These are phyloP conservation scores for Pythium aphanidermatum DNA, from an alignment of 352 stramenopile species.

Conservation along the genomic window DNA sequence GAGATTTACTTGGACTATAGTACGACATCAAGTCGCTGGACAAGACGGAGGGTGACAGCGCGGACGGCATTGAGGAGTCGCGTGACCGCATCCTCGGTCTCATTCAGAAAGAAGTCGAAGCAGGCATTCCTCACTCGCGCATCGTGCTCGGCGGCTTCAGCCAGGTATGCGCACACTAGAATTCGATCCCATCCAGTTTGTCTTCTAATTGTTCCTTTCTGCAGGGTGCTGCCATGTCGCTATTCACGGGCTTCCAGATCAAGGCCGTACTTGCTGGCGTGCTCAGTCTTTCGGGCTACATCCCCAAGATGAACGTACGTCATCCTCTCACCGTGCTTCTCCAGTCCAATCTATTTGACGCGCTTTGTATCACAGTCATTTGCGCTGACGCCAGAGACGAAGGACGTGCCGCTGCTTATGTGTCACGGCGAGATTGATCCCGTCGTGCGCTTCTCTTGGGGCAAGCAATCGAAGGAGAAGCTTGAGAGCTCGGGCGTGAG, in stretches of 20 bases:
- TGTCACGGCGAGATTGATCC: slow-evolving; percentile 68
- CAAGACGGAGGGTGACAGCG: slow-evolving; percentile 82
- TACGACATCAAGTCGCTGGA: slow-evolving; percentile 93
- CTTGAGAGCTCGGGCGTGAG: slow-evolving; percentile 44
- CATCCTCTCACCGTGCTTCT: neutral
- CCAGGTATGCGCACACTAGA: slow-evolving; percentile 42
- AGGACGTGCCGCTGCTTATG: slow-evolving; percentile 66
- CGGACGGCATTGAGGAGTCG: slow-evolving; percentile 85
- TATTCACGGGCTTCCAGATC: slow-evolving; percentile 79
- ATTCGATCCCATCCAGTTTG: neutral
- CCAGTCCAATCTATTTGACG: too few relatives aligned
- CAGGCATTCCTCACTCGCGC: slow-evolving; percentile 75
- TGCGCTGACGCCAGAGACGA: slow-evolving; percentile 36
- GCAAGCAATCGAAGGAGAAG: slow-evolving; percentile 49
- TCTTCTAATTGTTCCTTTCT: neutral
- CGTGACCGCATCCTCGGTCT: slow-evolving; percentile 61
- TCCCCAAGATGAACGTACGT: slow-evolving; percentile 45
- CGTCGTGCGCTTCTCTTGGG: slow-evolving; percentile 59
- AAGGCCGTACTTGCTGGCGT: slow-evolving; percentile 53
- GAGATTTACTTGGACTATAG: slow-evolving; percentile 14
- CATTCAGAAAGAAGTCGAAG: slow-evolving; percentile 70
- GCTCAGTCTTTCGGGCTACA: slow-evolving; percentile 65
- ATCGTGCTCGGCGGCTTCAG: slow-evolving; percentile 95
- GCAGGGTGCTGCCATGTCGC: slow-evolving; percentile 85
- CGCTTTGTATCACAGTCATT: slow-evolving; percentile 30